phyloP scores from a whole-genome alignment of 768 basidiomycete species.

The Auriculariales sp. region DNA sequence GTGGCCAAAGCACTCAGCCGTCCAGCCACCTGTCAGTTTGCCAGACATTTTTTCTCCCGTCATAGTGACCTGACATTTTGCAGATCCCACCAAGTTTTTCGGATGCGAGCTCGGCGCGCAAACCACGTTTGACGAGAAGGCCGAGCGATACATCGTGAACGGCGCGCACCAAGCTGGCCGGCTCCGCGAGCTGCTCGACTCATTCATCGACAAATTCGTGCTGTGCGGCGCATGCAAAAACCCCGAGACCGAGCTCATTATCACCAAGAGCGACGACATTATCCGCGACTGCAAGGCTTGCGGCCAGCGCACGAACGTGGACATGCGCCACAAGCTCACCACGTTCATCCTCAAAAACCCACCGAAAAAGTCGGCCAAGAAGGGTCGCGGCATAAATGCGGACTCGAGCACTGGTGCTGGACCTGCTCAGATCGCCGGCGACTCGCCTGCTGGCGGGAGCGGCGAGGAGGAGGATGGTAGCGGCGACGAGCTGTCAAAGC shows the following conservation, averaged over 20 bases:
- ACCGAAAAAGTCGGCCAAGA: slow-evolving; percentile 64
- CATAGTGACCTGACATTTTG: background rate
- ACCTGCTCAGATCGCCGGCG: slow-evolving; percentile 23
- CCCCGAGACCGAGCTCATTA: slow-evolving; percentile 90
- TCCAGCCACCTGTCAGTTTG: slow-evolving; percentile 52
- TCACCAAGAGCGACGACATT: slow-evolving; percentile 82
- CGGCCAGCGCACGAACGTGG: slow-evolving; percentile 78
- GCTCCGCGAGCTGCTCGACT: slow-evolving; percentile 88
- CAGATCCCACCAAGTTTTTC: slow-evolving; percentile 97
- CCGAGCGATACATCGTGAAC: slow-evolving; percentile 97
- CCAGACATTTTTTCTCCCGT: background rate
- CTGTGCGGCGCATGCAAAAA: slow-evolving; percentile 97
- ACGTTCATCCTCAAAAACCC: slow-evolving; percentile 98
- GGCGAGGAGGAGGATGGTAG: slow-evolving; percentile 26
- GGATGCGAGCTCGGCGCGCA: slow-evolving; percentile 98
- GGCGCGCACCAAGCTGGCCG: slow-evolving; percentile 87
- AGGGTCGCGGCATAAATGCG: slow-evolving; percentile 31
- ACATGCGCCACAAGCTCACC: slow-evolving; percentile 93
- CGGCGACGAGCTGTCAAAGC: slow-evolving; percentile 78
- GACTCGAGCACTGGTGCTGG: slow-evolving; percentile 38
- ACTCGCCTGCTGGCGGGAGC: slow-evolving; percentile 16
- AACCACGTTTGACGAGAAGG: slow-evolving; percentile 90
- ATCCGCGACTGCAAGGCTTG: slow-evolving; percentile 97
- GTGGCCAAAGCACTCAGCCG: slow-evolving; percentile 90
- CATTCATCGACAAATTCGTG: slow-evolving; percentile 97